Evolutionary conservation across 495 filamentous ascomycete species (phyloP).

Genomic region (Tuber umbilicatum): DNA sequence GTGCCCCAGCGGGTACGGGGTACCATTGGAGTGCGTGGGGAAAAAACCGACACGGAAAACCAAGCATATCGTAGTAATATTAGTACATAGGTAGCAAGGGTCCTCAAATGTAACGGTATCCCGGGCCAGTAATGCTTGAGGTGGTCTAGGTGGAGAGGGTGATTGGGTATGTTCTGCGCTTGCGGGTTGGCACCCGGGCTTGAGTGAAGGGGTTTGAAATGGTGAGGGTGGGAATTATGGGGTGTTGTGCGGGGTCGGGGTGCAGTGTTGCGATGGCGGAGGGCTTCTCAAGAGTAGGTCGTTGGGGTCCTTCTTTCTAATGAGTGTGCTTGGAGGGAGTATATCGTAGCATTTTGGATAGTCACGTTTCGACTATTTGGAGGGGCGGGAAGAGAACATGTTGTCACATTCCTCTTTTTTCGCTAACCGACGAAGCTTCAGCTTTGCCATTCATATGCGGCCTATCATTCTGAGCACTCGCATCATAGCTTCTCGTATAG

Average conservation of each 20-base stretch:
- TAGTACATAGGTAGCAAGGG: no score
- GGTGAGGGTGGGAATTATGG: constrained; percentile 7
- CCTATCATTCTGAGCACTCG: neutral
- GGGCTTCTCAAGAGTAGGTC: no score
- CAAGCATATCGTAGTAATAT: no score
- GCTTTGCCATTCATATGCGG: neutral
- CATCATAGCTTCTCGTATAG: neutral
- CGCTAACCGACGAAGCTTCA: neutral
- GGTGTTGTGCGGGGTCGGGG: neutral
- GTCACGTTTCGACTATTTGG: neutral
- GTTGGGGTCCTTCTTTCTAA: neutral
- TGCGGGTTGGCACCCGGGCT: no score
- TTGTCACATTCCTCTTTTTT: neutral
- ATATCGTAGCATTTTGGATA: neutral
- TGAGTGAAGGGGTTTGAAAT: constrained; percentile 4
- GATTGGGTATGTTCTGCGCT: no score
- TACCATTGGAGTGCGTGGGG: no score
- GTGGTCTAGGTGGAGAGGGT: no score
- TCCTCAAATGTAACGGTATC: no score
- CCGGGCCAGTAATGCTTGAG: no score
- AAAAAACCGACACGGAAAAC: no score
- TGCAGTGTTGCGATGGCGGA: neutral
- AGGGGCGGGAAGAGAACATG: neutral
- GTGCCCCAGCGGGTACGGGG: no score
- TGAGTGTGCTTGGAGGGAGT: neutral